phyloP scores from a whole-genome alignment of 345 rosid genomes.

The Moricandia moricandioides region DNA sequence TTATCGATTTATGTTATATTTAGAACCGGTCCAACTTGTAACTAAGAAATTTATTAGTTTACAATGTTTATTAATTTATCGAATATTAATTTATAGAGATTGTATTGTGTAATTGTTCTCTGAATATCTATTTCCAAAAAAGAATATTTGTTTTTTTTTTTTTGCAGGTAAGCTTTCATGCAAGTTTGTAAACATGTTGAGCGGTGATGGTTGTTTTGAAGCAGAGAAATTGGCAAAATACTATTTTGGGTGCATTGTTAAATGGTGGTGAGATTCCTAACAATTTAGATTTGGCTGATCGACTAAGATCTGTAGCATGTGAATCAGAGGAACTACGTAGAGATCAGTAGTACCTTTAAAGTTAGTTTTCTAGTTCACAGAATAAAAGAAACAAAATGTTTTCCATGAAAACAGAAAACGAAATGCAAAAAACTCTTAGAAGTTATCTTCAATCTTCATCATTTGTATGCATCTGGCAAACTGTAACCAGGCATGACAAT shows the following conservation, averaged over 20 bases:
- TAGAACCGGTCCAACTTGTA: too few relatives aligned
- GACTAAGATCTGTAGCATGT: constrained; percentile 32
- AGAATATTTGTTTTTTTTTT: too few relatives aligned
- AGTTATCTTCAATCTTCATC: constrained; percentile 27
- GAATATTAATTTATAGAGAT: too few relatives aligned
- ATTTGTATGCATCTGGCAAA: constrained; percentile 74
- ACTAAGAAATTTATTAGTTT: too few relatives aligned
- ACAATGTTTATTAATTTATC: too few relatives aligned
- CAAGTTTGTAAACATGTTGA: too few relatives aligned
- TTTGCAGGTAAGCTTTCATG: too few relatives aligned
- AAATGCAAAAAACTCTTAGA: constrained; percentile 26
- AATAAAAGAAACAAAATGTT: constrained; percentile 3
- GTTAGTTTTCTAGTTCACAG: background rate
- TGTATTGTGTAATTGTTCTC: too few relatives aligned
- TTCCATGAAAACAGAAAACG: constrained; percentile 6
- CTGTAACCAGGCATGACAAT: constrained; percentile 70
- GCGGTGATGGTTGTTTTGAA: too few relatives aligned
- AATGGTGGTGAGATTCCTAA: constrained; percentile 53
- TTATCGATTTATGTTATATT: too few relatives aligned
- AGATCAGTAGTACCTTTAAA: background rate
- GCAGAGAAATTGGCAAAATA: constrained; percentile 21
- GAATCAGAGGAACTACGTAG: constrained; percentile 42
- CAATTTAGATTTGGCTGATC: constrained; percentile 43
- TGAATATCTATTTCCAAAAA: too few relatives aligned
- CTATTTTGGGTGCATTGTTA: constrained; percentile 47